Percentiles rank a stretch among this genome's conserved stretches.
phyloP scores from a whole-genome alignment of 1,284 basidiomycete genomes.

The Ustilago tritici region DNA sequence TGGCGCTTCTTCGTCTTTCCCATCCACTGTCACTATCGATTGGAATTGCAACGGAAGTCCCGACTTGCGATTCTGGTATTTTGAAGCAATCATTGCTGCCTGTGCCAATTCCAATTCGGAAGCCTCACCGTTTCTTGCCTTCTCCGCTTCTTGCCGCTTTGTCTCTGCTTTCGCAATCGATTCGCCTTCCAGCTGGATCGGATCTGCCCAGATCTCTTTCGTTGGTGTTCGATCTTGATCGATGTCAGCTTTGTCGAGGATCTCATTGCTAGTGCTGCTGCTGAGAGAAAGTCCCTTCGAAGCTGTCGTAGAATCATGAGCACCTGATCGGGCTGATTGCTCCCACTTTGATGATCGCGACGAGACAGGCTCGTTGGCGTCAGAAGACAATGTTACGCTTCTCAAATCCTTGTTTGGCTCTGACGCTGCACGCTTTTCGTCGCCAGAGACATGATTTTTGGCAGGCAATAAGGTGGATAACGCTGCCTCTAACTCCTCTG shows the following conservation, averaged over 20 bases:
- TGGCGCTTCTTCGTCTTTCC: neutral
- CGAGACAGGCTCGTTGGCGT: neutral
- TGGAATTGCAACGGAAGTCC: neutral
- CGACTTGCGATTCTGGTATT: slow-evolving; percentile 21
- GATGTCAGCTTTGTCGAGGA: neutral
- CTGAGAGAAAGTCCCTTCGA: neutral
- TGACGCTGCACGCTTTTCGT: neutral
- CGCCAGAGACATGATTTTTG: neutral
- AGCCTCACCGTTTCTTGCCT: slow-evolving; percentile 9
- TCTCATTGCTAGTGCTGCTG: neutral
- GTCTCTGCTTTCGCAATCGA: neutral
- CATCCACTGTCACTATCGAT: neutral
- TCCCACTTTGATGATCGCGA: neutral
- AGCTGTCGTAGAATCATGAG: neutral
- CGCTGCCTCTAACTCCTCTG: neutral
- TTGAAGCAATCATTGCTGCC: slow-evolving; percentile 34
- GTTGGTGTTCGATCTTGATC: slow-evolving; percentile 15
- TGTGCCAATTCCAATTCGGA: slow-evolving; percentile 27
- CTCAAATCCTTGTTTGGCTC: neutral
- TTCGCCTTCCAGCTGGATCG: slow-evolving; percentile 9
- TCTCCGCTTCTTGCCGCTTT: neutral
- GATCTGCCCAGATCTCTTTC: slow-evolving; percentile 16
- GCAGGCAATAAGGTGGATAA: neutral
- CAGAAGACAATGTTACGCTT: neutral
- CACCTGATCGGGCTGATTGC: no score